Evolutionary conservation across 2,329 filamentous ascomycete species (phyloP), one percentile per base, ranked within the genome.

Genomic region (Neurospora sp.): DNA sequence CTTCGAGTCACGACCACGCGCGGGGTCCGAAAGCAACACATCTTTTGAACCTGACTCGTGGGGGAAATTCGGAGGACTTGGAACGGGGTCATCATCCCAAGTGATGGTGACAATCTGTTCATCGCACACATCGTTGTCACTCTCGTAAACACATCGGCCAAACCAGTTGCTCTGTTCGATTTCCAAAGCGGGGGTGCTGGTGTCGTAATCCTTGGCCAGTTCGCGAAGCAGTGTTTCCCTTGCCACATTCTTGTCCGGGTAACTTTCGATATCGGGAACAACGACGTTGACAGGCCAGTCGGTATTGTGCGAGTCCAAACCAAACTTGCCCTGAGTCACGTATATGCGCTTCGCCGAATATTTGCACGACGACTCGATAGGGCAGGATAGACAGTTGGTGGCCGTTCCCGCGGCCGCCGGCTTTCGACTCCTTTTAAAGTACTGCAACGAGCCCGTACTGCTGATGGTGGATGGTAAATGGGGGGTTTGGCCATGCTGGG

Each of bases 101-200:
- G 87, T 88, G 68, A 98, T 88, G 0, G 91, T 95, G 23, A 98
- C 96, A 36, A 91, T 86, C 79, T 98, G 95, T 76, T 98, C 93
- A 78, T 99, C 96, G 76, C 90, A 92, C 57, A 98, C 96, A 76
- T 96, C 89, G 80, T 98, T 99, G 80, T 97, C 93, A 4, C 90
- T 84, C 78, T 97, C 96, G 81, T 90, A 98, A 1, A 98, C 96
- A 77, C 96, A 99, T n/a, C 95, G 88, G 0, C 96, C 96, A 77
- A 93, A 98, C 93, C 93, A 91, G 73, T 90, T 90, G 10, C 84
- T 82, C 5, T 81, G 81, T 3, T 83, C 82, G 1, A 86, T 77
- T n/a, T 83, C 81, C 1, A 80, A 76, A 68, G 81, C 79, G 4
- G 85, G 82, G 0, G 83, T 87, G 6, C 79, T 77, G 1, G 80